Percentiles rank a stretch among this genome's conserved stretches.
These are phyloP conservation scores for Lasiodiplodia sp. DNA, from an alignment of 2,329 filamentous ascomycete genomes.

Conservation along the genomic window DNA sequence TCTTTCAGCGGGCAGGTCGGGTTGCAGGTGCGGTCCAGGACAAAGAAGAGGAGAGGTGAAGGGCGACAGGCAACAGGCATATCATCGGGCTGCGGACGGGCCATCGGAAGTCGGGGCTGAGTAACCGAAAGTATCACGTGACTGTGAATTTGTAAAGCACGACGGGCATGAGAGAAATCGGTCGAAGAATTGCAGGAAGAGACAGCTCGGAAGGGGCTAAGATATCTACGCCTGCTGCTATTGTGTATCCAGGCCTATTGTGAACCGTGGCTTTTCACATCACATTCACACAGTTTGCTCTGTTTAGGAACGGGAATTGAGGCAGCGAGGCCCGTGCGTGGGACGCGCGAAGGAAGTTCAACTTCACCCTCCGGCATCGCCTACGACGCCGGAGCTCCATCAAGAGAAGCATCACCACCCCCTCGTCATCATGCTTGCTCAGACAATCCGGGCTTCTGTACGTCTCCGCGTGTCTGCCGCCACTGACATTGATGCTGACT, in stretches of 20 bases:
- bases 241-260: not conserved
- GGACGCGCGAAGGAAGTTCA: slow-evolving; percentile 27
- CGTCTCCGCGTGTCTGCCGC: slow-evolving; percentile 34
- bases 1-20: not conserved
- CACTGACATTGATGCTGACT: slow-evolving; percentile 22
- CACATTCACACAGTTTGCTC: not conserved
- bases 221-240: not conserved
- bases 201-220: not conserved
- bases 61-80: not conserved
- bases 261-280: not conserved
- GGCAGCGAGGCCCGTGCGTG: slow-evolving; percentile 7
- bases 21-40: slow-evolving; percentile 16
- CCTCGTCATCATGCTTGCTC: slow-evolving; percentile 62
- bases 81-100: not conserved
- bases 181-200: no score
- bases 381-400: slow-evolving; percentile 33
- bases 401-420: slow-evolving; percentile 33
- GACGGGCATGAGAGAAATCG: not conserved
- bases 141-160: not conserved
- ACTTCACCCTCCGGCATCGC: slow-evolving; percentile 28
- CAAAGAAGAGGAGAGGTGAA: slow-evolving; percentile 23
- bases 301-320: slow-evolving; percentile 1
- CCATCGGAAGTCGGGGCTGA: slow-evolving; percentile 8
- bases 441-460: slow-evolving; percentile 69
- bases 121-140: not conserved